A percentile compares a stretch with the other conserved stretches of the same genome.
phyloP scores from a whole-genome alignment of 2,329 filamentous ascomycete genomes.

The Neurospora sp. region DNA sequence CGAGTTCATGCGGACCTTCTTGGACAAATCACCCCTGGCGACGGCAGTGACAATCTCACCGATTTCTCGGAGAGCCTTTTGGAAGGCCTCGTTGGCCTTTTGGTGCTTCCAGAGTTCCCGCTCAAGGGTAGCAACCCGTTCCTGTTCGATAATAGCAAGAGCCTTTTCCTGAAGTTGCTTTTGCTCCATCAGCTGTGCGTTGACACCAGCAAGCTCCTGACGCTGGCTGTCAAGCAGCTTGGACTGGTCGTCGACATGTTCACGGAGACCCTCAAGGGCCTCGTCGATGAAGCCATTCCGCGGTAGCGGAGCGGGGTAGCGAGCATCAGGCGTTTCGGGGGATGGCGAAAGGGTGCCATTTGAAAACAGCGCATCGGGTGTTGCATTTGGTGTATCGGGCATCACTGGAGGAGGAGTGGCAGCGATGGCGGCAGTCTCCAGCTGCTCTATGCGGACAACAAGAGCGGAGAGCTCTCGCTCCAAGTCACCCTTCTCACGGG shows the following conservation, averaged over 20 bases:
- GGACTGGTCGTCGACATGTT: conserved; percentile 88
- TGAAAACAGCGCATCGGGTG: conserved; percentile 50
- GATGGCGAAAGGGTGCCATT: neutral
- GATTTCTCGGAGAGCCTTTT: conserved; percentile 92
- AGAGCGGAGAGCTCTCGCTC: conserved; percentile 78
- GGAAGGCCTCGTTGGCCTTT: conserved; percentile 96
- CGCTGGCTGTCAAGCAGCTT: conserved; percentile 84
- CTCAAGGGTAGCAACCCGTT: conserved; percentile 82
- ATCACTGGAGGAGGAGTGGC: conserved; percentile 43
- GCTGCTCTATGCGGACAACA: conserved; percentile 64
- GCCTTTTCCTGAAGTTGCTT: conserved; percentile 76
- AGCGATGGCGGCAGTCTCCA: conserved; percentile 68
- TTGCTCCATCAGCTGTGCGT: conserved; percentile 76
- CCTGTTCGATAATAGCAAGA: conserved; percentile 71
- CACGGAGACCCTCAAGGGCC: conserved; percentile 74
- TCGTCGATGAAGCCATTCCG: conserved; percentile 39
- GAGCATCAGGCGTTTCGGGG: conserved; percentile 35
- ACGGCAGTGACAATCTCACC: conserved; percentile 96
- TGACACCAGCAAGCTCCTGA: conserved; percentile 75
- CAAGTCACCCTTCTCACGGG: conserved; percentile 64
- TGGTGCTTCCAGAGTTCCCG: conserved; percentile 94
- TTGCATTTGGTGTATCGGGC: conserved; percentile 77
- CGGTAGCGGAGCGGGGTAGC: conserved; percentile 21
- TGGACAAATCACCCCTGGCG: conserved; percentile 87
- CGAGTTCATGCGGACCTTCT: conserved; percentile 91